Conservation (phyloP, 2,329 filamentous ascomycete genomes). For the Periconia digitata region DNA sequence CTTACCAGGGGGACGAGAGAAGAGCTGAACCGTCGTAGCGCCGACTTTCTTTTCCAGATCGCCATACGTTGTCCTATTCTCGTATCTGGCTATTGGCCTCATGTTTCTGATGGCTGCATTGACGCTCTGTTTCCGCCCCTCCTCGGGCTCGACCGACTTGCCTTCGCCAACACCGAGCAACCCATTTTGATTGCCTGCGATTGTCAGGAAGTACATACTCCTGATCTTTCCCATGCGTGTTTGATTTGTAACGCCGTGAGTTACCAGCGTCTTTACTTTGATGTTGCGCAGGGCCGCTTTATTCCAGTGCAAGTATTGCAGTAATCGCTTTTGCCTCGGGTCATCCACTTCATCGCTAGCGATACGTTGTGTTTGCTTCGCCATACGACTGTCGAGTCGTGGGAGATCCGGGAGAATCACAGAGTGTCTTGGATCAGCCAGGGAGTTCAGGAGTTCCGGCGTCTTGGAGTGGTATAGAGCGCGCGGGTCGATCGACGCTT, state of each 20-base stretch:
- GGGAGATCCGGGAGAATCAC: constrained; percentile 56
- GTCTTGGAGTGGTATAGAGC: constrained; percentile 52
- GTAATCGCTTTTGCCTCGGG: constrained; percentile 53
- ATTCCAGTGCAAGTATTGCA: constrained; percentile 59
- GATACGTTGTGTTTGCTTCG: constrained; percentile 33
- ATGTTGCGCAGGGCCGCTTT: constrained; percentile 54
- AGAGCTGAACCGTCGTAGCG: constrained; percentile 81
- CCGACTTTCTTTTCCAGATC: constrained; percentile 81
- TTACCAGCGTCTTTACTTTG: constrained; percentile 71
- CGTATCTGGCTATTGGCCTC: constrained; percentile 88
- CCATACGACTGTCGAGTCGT: constrained; percentile 43
- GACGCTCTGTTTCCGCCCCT: constrained; percentile 71
- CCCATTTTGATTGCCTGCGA: constrained; percentile 86
- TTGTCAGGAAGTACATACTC: constrained; percentile 71
- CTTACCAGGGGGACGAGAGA: constrained; percentile 83
- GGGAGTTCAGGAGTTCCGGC: constrained; percentile 50
- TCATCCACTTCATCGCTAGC: constrained; percentile 46
- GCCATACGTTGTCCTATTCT: constrained; percentile 88
- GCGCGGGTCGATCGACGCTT: constrained; percentile 46
- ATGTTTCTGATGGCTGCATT: constrained; percentile 87
- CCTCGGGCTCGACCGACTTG: constrained; percentile 74
- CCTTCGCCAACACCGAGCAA: constrained; percentile 86
- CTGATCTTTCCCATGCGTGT: constrained; percentile 93
- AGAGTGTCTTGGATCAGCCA: constrained; percentile 49
- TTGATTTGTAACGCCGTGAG: constrained; percentile 81